Base-by-base conservation (phyloP, 805 yeast genomes). In the Metschnikowia similis region DNA sequence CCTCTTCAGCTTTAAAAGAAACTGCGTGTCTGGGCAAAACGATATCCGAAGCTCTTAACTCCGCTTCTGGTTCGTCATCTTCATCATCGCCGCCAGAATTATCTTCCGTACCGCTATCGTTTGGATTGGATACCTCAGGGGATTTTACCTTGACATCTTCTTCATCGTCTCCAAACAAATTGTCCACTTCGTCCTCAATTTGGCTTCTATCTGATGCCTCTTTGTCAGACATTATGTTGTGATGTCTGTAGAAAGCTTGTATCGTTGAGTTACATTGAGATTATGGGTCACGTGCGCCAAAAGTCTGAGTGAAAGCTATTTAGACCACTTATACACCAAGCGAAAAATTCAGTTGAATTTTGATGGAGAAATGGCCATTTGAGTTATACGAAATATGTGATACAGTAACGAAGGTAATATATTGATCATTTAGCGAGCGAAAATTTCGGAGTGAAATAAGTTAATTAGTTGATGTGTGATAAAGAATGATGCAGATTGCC, bases 11-110 rank as follows among this genome's bases (percentile, higher is more conserved):
- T 47, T 60, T 62, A 47, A 63, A 63, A 1, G 72, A 62, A 1
- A 71, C 64, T 2, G 83, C 75, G 59, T 80, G 84, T 63, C 78
- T 79, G 54, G 76, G 86, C 62, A 69, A 58, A 1, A 72, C 62
- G 31, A 73, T 56, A 14, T 67, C 70, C 53, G 61, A 73, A 48
- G 62, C 69, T 50, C 61, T 77, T 65, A 63, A 51, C 40, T 66
- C 67, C 28, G 50, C 61, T 41, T 64, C 71, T 5, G 65, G 70
- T 31, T 63, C 70, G 5, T 60, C 74, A 2, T 63, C 72, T 1
- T 65, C 69, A 3, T 64, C 70, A 9, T 37, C 48, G 11, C 43
- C 48, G 6, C 58, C 68, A 2, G 56, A 66, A n/a, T 49, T 60
- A 26, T 69, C 71, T 35, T 62, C 63, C 8, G 48, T 61, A 35